Evolutionary conservation across 169 alveolate genomes (phyloP).

Genomic region (Plasmodium berghei): DNA sequence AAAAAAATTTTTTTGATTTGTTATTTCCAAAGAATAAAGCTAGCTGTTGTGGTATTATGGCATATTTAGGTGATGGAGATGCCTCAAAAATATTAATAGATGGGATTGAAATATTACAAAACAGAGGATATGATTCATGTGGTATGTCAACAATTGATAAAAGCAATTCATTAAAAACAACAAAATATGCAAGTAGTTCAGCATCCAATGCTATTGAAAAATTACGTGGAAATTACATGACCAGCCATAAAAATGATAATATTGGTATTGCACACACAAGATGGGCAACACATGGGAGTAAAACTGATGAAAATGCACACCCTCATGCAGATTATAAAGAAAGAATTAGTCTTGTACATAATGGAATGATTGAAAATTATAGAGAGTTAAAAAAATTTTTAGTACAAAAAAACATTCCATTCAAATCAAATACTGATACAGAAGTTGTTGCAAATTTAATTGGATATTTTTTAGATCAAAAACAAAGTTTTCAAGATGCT

Average conservation of each 20-base stretch:
- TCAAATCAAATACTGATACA: constrained; percentile 94
- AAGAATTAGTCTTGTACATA: constrained; percentile 95
- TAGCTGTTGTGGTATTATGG: constrained; percentile 92
- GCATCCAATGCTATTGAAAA: constrained; percentile 86
- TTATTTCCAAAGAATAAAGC: constrained; percentile 14
- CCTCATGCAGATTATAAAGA: constrained; percentile 95
- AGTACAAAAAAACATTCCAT: constrained; percentile 76
- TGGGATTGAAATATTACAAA: constrained; percentile 91
- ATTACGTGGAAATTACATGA: constrained; percentile 81
- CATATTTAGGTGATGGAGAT: constrained; percentile 89
- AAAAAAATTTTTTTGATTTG: not conserved
- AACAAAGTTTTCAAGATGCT: constrained; percentile 88
- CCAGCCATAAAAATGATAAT: constrained; percentile 86
- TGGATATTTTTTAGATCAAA: constrained; percentile 91
- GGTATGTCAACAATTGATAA: constrained; percentile 92
- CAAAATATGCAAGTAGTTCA: constrained; percentile 89
- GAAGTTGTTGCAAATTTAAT: constrained; percentile 96
- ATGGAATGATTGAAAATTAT: constrained; percentile 95
- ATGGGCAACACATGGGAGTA: constrained; percentile 99
- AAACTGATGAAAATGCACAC: constrained; percentile 97
- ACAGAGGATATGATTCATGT: constrained; percentile 97
- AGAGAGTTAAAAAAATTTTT: constrained; percentile 84
- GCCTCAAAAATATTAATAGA: constrained; percentile 88
- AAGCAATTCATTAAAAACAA: constrained; percentile 85
- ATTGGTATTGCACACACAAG: constrained; percentile 99